Evolutionary conservation across 2,329 filamentous ascomycete species (phyloP).

Genomic region (Colletotrichum horii): DNA sequence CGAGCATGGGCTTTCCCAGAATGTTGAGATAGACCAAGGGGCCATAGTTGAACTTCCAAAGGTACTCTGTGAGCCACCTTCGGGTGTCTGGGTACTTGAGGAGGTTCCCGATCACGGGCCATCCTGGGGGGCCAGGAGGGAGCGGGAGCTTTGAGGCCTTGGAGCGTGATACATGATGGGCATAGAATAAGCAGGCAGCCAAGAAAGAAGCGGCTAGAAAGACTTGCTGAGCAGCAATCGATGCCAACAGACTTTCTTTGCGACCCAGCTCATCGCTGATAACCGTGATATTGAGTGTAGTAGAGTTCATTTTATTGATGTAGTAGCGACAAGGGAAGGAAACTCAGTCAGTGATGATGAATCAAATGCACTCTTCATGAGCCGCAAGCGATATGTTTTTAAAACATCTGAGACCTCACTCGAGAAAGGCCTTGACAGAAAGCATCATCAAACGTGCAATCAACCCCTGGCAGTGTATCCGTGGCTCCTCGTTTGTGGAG

Average conservation of each 20-base stretch:
- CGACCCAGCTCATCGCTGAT: not conserved
- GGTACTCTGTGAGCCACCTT: not conserved
- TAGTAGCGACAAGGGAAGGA: not conserved
- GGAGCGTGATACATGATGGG: not conserved
- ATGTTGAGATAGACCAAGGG: not conserved
- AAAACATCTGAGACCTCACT: not conserved
- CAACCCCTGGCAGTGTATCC: not conserved
- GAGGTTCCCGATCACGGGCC: not conserved
- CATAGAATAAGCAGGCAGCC: not conserved
- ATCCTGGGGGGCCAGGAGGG: not conserved
- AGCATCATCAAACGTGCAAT: not conserved
- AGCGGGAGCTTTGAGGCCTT: not conserved
- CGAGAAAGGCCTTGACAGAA: not conserved
- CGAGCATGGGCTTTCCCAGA: not conserved
- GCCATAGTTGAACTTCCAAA: not conserved
- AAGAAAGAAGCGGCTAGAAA: not conserved
- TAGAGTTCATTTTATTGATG: not conserved
- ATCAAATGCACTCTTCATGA: not conserved
- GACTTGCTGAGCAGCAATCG: not conserved
- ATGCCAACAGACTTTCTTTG: not conserved
- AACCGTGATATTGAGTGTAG: not conserved
- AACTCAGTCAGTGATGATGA: not conserved
- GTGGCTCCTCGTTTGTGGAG: not conserved
- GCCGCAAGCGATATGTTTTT: not conserved
- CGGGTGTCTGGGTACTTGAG: not conserved